Percentiles rank a stretch among this genome's conserved stretches.
These are phyloP conservation scores for Naganishia onofrii DNA, from an alignment of 768 basidiomycete species.

Conservation along the genomic window DNA sequence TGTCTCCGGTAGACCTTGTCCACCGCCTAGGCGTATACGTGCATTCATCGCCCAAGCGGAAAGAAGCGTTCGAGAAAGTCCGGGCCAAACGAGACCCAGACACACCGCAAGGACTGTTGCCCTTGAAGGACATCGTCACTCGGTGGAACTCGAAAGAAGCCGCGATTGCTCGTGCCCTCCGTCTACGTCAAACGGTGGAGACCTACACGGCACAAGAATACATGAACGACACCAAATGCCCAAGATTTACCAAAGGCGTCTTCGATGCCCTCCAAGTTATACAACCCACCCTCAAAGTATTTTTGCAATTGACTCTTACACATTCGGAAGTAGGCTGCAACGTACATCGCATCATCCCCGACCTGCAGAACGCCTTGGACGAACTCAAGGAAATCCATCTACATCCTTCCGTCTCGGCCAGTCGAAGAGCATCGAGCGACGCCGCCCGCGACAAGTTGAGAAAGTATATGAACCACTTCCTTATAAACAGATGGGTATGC, in stretches of 20 bases:
- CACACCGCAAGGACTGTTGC: not conserved
- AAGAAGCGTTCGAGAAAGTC: not conserved
- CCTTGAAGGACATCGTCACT: not conserved
- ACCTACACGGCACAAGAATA: not conserved
- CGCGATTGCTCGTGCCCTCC: not conserved
- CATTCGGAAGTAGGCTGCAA: too few species aligned
- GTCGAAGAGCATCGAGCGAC: too few species aligned
- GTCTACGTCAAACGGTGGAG: not conserved
- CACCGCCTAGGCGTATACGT: not conserved
- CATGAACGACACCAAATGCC: too few species aligned
- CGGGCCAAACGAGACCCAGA: not conserved
- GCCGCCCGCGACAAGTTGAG: too few species aligned
- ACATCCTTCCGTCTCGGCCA: too few species aligned
- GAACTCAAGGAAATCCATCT: not conserved
- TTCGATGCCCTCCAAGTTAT: too few species aligned
- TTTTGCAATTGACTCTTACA: too few species aligned
- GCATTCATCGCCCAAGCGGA: not conserved
- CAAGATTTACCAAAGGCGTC: too few species aligned
- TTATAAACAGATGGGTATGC: too few species aligned
- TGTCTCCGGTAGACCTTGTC: not conserved
- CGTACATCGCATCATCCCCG: not conserved
- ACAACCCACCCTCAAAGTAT: too few species aligned
- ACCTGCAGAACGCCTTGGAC: too few species aligned
- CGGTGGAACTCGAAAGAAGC: not conserved
- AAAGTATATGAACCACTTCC: too few species aligned